Evolutionary conservation across 169 alveolate species (phyloP), one percentile per base, ranked within the genome.

Genomic region (Eimeria praecox): DNA sequence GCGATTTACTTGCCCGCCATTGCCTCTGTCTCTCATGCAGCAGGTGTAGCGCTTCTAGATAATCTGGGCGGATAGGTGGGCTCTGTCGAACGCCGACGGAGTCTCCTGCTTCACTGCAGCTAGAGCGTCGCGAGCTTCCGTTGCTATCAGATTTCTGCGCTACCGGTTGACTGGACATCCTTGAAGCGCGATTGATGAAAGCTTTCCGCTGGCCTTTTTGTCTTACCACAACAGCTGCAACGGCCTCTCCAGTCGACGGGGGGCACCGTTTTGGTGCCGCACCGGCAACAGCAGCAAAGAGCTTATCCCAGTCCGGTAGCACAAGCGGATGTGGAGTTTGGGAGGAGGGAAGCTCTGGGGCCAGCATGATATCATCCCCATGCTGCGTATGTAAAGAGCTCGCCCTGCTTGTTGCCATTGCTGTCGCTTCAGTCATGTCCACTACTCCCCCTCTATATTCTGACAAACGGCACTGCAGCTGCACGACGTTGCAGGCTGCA

Each of bases 401-500:
- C 33, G 64, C 66, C 66, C 24, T 40, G 59, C 64, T 42, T 30
- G 83, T 83, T 59, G 94, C 94, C 94, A 40, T 22, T 38, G 85
- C 82, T 4, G 83, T 83, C 64, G 62, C 94, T 46, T 62, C 83
- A 1, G 94, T 87, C 94, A 87, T 87, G 83, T 59, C 83, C 18
- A 42, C 16, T 9, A 87, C n/a, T n/a, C 94, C 94, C 52, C 94
- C 94, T 18, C 94, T 20, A 75, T 87, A 87, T 42, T 59, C 94
- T n/a, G 82, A 87, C 59, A 87, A 42, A 35, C 85, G 94, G 82
- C 94, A 87, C 94, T 87, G 94, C 83, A 87, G 83, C 69, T 87
- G 94, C 80, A 87, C 94, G 49, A 64, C 38, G 49, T 44, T 71
- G 66, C 94, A 87, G 10, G 82, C 42, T 35, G 94, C 94, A 40